Percentiles rank a stretch among this genome's conserved stretches.
Evolutionary conservation across 2,329 filamentous ascomycete species (phyloP).

Genomic region (Camillea tinctor): DNA sequence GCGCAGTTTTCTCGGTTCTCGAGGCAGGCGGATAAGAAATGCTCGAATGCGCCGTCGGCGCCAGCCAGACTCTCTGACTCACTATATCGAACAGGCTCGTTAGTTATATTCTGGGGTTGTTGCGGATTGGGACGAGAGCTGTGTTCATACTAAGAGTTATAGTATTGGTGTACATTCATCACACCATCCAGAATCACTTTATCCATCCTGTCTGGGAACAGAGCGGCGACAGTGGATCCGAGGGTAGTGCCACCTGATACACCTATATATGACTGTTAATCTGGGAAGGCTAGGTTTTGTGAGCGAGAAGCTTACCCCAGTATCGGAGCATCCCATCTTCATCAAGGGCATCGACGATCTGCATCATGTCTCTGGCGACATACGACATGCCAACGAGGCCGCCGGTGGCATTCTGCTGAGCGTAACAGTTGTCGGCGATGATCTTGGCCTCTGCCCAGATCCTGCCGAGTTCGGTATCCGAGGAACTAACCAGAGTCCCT

Average conservation of each 20-base stretch:
- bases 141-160: slow-evolving; percentile 24
- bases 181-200: slow-evolving; percentile 39
- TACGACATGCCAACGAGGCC: slow-evolving; percentile 33
- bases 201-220: slow-evolving; percentile 43
- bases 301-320: slow-evolving; percentile 29
- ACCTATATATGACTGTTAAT: slow-evolving; percentile 26
- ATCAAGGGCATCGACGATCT: slow-evolving; percentile 37
- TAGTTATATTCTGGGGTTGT: neutral
- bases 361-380: slow-evolving; percentile 39
- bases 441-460: slow-evolving; percentile 19
- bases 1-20: slow-evolving; percentile 25
- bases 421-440: slow-evolving; percentile 25
- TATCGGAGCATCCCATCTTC: slow-evolving; percentile 39
- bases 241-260: slow-evolving; percentile 42
- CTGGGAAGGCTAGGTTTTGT: too few species aligned
- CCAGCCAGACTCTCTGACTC: slow-evolving; percentile 26
- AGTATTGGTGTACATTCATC: slow-evolving; percentile 34
- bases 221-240: slow-evolving; percentile 38
- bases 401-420: slow-evolving; percentile 21
- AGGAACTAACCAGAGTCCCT: neutral
- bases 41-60: slow-evolving; percentile 29
- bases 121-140: neutral
- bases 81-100: slow-evolving; percentile 2
- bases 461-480: slow-evolving; percentile 16
- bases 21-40: slow-evolving; percentile 29